Conservation (phyloP, 306 rosid species). For the Hippophae gyantsensis region DNA sequence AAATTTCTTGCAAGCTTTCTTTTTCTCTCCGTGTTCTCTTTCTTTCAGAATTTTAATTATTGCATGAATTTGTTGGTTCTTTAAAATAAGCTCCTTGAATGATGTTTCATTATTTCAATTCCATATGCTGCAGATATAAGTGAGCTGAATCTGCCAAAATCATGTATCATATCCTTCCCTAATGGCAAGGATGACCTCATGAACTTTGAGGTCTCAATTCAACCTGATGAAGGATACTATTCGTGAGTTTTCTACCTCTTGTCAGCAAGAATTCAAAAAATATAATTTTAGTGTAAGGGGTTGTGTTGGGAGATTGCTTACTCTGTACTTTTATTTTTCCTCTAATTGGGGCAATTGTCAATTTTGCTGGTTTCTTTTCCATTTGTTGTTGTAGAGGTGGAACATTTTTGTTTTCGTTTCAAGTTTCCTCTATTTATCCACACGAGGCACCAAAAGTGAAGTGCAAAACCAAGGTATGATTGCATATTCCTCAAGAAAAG, state of each 20-base stretch:
- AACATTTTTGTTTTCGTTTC: slow-evolving; percentile 63
- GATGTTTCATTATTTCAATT: slow-evolving; percentile 10
- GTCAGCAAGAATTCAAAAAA: slow-evolving; percentile 5
- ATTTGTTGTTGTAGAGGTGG: slow-evolving; percentile 57
- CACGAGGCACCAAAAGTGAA: slow-evolving; percentile 95
- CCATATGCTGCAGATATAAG: slow-evolving; percentile 62
- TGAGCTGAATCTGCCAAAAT: slow-evolving; percentile 85
- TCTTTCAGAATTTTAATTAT: too few relatives aligned
- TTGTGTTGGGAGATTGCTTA: too few relatives aligned
- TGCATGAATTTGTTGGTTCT: too few relatives aligned
- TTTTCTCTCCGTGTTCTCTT: too few relatives aligned
- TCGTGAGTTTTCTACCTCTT: slow-evolving; percentile 31
- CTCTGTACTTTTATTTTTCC: background rate
- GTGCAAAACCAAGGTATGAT: slow-evolving; percentile 86
- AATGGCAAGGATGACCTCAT: slow-evolving; percentile 92
- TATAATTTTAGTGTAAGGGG: too few relatives aligned
- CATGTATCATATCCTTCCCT: slow-evolving; percentile 71
- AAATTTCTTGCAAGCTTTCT: too few relatives aligned
- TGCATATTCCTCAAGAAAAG: background rate
- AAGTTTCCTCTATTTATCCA: slow-evolving; percentile 74
- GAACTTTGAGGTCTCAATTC: slow-evolving; percentile 90
- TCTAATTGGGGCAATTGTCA: slow-evolving; percentile 3
- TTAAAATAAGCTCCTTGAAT: slow-evolving; percentile 11
- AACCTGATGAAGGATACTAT: slow-evolving; percentile 91
- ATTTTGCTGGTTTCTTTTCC: slow-evolving; percentile 12